Evolutionary conservation across 441 rosid genomes (phyloP), one percentile per base, ranked within the genome.

Genomic region (Pelargonium myrrhifolium): DNA sequence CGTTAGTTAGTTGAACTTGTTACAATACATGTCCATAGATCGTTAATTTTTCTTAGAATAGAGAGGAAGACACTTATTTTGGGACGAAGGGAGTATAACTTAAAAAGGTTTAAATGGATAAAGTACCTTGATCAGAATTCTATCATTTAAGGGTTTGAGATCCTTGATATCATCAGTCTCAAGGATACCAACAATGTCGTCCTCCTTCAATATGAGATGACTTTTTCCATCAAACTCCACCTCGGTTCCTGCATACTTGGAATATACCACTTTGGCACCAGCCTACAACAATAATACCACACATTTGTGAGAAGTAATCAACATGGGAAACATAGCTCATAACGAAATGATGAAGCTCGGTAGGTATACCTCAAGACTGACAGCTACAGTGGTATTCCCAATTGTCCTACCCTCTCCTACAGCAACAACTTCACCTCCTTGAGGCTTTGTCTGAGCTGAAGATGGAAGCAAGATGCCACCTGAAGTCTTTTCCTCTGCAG

Each of bases 91-190:
- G 37, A 31, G 37, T 24, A 58, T 58, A 59, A 3, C 4, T 20
- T 7, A 59, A 2, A 59, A 56, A 6, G 11, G 15, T 21, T 55
- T 43, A 17, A 64, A 66, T 62, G 40, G 26, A 12, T 40, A 26
- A 24, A 63, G 21, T 24, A 89, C 99, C 97, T 86, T 89, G 21
- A 94, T 86, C 61, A 91, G 77, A 72, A 94, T 88, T 70, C 96
- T 77, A 72, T 91, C 97, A 42, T 88, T 88, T 79, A 91, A 75
- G 40, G 99, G 99, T 80, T 88, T 87, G 67, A 94, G 99, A 68
- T 94, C 97, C 78, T 87, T 91, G 77, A 89, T 76, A 65, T 91
- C 97, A 62, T 88, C 90, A 0, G 97, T 91, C 80, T 94, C 99
- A 14, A 94, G 87, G 64, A 85, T 76, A 35, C 99, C 99, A 49